Evolutionary conservation across 306 rosid species (phyloP).

Genomic region (Quercus glauca): DNA sequence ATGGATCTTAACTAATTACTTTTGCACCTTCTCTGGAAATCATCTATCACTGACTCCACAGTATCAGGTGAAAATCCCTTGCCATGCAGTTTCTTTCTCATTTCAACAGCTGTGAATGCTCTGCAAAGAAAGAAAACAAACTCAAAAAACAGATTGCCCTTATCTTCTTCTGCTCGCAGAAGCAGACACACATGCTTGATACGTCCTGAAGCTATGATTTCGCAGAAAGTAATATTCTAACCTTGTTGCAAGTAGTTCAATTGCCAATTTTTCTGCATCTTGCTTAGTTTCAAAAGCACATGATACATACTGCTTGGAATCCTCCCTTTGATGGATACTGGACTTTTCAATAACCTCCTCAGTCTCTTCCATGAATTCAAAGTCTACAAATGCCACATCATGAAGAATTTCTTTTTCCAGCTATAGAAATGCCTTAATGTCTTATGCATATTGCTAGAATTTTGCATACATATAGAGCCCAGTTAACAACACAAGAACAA

Average conservation of each 20-base stretch:
- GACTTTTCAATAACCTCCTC: conserved; percentile 43
- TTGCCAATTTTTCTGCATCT: conserved; percentile 62
- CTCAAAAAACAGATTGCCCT: neutral
- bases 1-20: conserved; percentile 9
- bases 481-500: neutral
- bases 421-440: conserved; percentile 14
- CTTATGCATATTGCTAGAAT: neutral
- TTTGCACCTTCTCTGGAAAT: conserved; percentile 62
- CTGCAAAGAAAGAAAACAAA: conserved; percentile 36
- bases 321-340: conserved; percentile 25
- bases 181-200: neutral
- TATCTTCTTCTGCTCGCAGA: neutral
- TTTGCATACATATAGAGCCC: neutral
- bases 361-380: conserved; percentile 44
- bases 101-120: conserved; percentile 72
- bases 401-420: conserved; percentile 13
- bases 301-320: conserved; percentile 29
- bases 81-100: conserved; percentile 67
- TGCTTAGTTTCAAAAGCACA: conserved; percentile 29
- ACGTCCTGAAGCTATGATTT: neutral
- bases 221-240: conserved; percentile 9
- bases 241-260: conserved; percentile 72
- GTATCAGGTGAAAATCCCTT: conserved; percentile 49
- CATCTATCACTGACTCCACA: conserved; percentile 59
- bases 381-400: conserved; percentile 27